These are phyloP conservation scores for Xylaria bambusicola DNA, from an alignment of 495 filamentous ascomycete genomes.

Conservation along the genomic window DNA sequence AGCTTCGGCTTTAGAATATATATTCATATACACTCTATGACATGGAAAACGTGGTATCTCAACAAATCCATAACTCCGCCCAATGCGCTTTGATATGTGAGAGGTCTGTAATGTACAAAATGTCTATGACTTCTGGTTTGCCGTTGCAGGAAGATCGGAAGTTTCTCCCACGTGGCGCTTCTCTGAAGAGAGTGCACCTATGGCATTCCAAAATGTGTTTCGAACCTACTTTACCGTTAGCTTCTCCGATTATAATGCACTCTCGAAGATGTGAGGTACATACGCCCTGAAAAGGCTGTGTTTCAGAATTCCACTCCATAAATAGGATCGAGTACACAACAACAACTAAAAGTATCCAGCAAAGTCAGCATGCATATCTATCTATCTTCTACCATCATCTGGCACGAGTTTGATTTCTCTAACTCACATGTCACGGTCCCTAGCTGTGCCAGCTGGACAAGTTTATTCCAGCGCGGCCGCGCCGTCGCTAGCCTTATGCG, in stretches of 20 bases:
- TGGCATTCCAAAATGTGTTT: constrained; percentile 33
- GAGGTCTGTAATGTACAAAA: constrained; percentile 22
- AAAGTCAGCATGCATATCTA: neutral
- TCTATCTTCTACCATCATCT: neutral
- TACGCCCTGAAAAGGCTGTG: constrained; percentile 64
- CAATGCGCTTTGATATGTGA: constrained; percentile 16
- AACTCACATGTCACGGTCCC: constrained; percentile 62
- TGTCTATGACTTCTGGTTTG: constrained; percentile 20
- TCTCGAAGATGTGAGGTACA: neutral
- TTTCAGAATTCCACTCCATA: constrained; percentile 70
- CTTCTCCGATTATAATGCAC: neutral
- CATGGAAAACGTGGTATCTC: constrained; percentile 20
- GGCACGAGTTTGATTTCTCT: too few relatives aligned
- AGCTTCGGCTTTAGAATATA: constrained; percentile 13
- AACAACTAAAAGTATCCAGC: constrained; percentile 52
- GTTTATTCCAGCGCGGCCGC: constrained; percentile 74
- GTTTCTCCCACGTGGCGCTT: constrained; percentile 23
- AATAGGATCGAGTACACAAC: constrained; percentile 73
- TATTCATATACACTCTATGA: constrained; percentile 18
- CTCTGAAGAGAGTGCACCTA: constrained; percentile 33
- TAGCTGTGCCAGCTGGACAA: constrained; percentile 69
- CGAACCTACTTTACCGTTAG: constrained; percentile 30
- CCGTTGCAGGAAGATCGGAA: constrained; percentile 24
- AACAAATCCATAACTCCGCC: constrained; percentile 13
- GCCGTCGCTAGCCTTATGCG: constrained; percentile 70